A percentile compares a stretch with the other conserved stretches of the same genome.
Evolutionary conservation across 139 green algal species (phyloP).

Genomic region (Tetradesmus lagerheimii): DNA sequence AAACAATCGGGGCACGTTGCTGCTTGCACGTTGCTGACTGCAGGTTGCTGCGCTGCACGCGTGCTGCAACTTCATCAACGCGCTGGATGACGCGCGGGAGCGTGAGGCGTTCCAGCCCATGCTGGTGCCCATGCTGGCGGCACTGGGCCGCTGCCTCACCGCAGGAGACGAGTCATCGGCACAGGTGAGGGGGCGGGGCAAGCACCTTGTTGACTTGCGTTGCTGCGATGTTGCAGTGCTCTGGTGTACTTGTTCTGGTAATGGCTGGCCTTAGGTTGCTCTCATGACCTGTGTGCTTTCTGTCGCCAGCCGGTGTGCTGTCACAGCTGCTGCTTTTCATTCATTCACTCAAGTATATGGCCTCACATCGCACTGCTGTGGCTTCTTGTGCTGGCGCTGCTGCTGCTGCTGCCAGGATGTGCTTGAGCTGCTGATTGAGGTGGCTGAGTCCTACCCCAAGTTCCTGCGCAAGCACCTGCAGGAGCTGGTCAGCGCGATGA

Average conservation of each 20-base stretch:
- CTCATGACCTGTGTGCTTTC: too few species aligned
- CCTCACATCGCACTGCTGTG: too few species aligned
- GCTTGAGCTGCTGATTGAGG: conserved; percentile 95
- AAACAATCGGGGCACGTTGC: too few species aligned
- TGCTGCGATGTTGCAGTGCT: too few species aligned
- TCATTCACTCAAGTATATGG: too few species aligned
- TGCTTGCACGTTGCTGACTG: conserved; percentile 67
- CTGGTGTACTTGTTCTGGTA: too few species aligned
- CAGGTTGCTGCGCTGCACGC: conserved; percentile 81
- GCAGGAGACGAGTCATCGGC: conserved; percentile 76
- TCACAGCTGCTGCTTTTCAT: neutral
- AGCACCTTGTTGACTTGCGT: too few species aligned
- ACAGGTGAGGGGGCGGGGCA: conserved; percentile 65
- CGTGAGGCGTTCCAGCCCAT: conserved; percentile 85
- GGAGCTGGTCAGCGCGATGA: conserved; percentile 89
- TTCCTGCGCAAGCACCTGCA: conserved; percentile 92
- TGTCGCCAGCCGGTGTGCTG: too few species aligned
- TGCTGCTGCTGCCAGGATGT: conserved; percentile 82
- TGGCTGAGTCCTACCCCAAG: conserved; percentile 89
- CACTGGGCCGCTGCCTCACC: conserved; percentile 75
- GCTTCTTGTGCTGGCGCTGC: neutral
- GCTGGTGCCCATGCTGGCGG: conserved; percentile 86
- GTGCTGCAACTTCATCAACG: conserved; percentile 80
- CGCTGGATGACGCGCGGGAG: conserved; percentile 70
- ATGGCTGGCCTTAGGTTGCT: too few species aligned